Evolutionary conservation across 352 stramenopile species (phyloP).

Genomic region (Phytophthora hybrid): DNA sequence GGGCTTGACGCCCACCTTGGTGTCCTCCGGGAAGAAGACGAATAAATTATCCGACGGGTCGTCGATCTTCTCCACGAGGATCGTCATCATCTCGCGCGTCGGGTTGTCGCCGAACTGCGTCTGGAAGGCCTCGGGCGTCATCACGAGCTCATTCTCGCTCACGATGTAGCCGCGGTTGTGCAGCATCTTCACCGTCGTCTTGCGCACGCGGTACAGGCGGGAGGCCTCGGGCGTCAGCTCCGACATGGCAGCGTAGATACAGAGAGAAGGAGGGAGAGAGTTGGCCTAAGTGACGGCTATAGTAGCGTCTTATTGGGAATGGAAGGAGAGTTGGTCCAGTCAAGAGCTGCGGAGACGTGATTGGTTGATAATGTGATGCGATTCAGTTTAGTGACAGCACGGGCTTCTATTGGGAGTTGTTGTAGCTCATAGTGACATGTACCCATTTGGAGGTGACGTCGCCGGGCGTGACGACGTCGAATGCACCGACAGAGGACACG

Average conservation of each 20-base stretch:
- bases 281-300: background rate
- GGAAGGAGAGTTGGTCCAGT: constrained; percentile 12
- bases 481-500: constrained; percentile 54
- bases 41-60: constrained; percentile 97
- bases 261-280: background rate
- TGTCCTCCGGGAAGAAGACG: constrained; percentile 99
- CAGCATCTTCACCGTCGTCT: constrained; percentile 97
- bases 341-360: background rate
- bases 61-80: constrained; percentile 94
- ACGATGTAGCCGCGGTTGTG: constrained; percentile 98
- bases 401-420: constrained; percentile 29
- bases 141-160: constrained; percentile 95
- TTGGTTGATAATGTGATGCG: background rate
- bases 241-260: constrained; percentile 52
- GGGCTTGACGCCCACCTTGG: constrained; percentile 98
- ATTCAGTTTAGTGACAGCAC: background rate
- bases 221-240: constrained; percentile 85
- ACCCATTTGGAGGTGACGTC: constrained; percentile 46
- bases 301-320: background rate
- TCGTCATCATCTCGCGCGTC: constrained; percentile 96
- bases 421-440: constrained; percentile 49
- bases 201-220: constrained; percentile 94
- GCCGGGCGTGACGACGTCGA: constrained; percentile 27
- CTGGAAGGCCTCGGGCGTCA: constrained; percentile 95
- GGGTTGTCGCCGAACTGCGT: constrained; percentile 93